Evolutionary conservation across 345 rosid species (phyloP), one percentile per base, ranked within the genome.

Genomic region (Geranium rotundifolium): DNA sequence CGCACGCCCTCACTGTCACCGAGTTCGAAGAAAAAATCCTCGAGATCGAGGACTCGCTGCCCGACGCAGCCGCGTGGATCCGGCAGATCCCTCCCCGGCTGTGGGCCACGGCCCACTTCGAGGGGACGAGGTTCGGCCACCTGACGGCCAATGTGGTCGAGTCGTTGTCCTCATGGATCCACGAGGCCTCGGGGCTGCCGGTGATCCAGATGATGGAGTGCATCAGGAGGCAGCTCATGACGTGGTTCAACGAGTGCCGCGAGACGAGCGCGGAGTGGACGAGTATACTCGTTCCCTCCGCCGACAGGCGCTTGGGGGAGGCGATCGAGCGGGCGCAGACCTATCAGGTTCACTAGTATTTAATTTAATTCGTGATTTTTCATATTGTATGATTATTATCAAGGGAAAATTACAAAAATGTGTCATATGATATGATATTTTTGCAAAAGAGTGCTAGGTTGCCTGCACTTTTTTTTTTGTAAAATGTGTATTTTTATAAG

Each of bases 121-220:
- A 92, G 76, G 98, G 98, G 31, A 82, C 90, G 5, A 74, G 97
- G 29, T 92, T 89, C 63, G 98, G 98, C 20, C 95, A 87, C 68
- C 64, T 92, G 75, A 93, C 96, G 0, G 96, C 97, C 2, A 93
- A 86, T 66, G 86, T 90, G 34, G 73, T 86, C 4, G 97, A 93
- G 77, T 83, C 97, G 0, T 52, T 93, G 23, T 90, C 86, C 76
- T 65, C 85, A 17, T 93, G 95, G 99, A 90, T 93, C 56, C 70
- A 79, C 16, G 99, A 93, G 72, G 99, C 99, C 17, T 87, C 96
- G 1, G 97, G 99, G 29, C 99, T 88, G 76, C 99, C 99, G 0
- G 85, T 93, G 17, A 85, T 93, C 65, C 97, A 90, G 86, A 93
- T 93, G 99, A 88, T 90, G 96, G 97, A 90, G 73, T 90, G 96